Evolutionary conservation across 2,329 filamentous ascomycete genomes (phyloP).

Genomic region (Cadophora sp.): DNA sequence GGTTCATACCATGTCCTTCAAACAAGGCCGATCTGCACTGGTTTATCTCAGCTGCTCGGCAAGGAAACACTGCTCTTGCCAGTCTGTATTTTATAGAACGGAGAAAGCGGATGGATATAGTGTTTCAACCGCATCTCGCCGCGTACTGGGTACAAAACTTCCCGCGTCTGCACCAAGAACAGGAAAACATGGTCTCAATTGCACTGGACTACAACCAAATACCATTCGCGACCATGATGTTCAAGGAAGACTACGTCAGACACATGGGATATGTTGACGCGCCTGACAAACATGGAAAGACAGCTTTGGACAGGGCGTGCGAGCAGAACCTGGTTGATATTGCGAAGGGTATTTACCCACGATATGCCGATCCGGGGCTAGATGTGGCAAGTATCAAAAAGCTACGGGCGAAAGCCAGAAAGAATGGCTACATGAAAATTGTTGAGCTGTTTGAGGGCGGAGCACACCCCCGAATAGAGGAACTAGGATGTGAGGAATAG

Average conservation of each 20-base stretch:
- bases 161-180: not conserved
- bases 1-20: not conserved
- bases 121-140: too few relatives aligned
- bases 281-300: not conserved
- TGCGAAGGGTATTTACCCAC: conserved; percentile 1
- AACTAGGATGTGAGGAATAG: too few relatives aligned
- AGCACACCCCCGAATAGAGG: too few relatives aligned
- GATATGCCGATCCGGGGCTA: not conserved
- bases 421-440: not conserved
- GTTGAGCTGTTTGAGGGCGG: not conserved
- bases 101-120: not conserved
- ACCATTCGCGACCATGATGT: not conserved
- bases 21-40: not conserved
- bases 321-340: not conserved
- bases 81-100: not conserved
- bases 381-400: not conserved
- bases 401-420: not conserved
- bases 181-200: not conserved
- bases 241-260: not conserved
- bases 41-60: not conserved
- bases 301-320: conserved; percentile 6
- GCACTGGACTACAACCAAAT: not conserved
- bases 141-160: too few relatives aligned
- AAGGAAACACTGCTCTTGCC: not conserved
- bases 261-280: not conserved